Conservation (phyloP, 768 basidiomycete species). For the Psilocybe cubensis region DNA sequence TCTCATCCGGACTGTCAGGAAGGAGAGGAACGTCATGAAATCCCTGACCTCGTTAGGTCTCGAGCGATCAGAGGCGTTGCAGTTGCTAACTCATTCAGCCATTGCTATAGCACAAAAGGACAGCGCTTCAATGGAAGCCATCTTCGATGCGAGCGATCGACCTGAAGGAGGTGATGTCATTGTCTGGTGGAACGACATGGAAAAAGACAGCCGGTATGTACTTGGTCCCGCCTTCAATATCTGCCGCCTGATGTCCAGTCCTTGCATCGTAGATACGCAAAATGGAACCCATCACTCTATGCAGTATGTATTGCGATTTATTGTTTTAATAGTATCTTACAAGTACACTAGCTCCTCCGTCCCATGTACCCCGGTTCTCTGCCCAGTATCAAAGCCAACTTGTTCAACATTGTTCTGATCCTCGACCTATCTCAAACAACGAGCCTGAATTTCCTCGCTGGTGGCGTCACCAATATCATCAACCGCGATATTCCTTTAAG, state of each 20-base stretch:
- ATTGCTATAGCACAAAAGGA: conserved; percentile 57
- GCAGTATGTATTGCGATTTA: conserved; percentile 39
- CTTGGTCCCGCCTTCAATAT: too few relatives aligned
- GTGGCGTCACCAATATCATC: conserved; percentile 71
- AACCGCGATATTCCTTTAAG: conserved; percentile 74
- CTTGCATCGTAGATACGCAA: conserved; percentile 62
- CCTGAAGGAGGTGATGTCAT: conserved; percentile 75
- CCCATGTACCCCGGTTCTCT: conserved; percentile 83
- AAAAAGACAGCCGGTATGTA: conserved; percentile 82
- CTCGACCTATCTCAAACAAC: conserved; percentile 75
- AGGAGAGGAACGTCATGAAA: conserved; percentile 66
- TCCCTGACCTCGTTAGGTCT: conserved; percentile 68
- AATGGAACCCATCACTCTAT: conserved; percentile 54
- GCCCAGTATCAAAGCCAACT: conserved; percentile 71
- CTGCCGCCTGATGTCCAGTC: too few relatives aligned
- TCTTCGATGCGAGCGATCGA: conserved; percentile 93
- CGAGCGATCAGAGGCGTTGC: conserved; percentile 64
- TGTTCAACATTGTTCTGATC: conserved; percentile 83
- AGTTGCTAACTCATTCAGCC: conserved; percentile 67
- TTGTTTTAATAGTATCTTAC: not conserved
- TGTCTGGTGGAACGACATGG: conserved; percentile 90
- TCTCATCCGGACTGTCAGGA: conserved; percentile 70
- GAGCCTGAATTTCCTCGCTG: conserved; percentile 64
- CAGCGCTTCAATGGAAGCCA: conserved; percentile 57
- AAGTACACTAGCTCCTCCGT: conserved; percentile 62